Evolutionary conservation across 352 stramenopile species (phyloP), one percentile per base, ranked within the genome.

Genomic region (Achlya hypogyna): DNA sequence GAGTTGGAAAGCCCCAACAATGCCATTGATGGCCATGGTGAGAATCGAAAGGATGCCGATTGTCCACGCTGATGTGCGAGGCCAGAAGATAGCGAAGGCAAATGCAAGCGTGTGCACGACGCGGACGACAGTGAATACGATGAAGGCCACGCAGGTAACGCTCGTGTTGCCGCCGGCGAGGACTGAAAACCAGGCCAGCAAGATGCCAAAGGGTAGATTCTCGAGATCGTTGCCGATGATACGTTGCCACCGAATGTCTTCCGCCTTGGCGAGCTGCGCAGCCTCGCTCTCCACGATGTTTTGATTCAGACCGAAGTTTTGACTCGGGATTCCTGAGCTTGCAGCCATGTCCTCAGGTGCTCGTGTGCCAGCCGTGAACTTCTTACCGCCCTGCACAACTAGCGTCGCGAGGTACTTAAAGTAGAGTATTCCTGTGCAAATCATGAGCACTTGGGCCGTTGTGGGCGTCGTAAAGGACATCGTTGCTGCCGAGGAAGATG

Each of bases 151-250:
- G 51, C 69, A 72, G n/a, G 63, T 79, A 42, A 78, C 63, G 16
- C 1, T 10, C 8, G 78, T 63, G 23, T 73, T 77, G 65, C 74
- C 73, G 4, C 72, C 72, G 12, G 78, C 76, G 0, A 70, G 31
- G 34, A 86, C 78, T 8, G 73, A 73, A 8, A 20, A 22, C 59
- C 59, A 66, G 0, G 59, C 59, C 27, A 34, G 5, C 4, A 66
- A 56, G 43, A 66, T 38, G 2, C 59, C 59, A 59, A 88, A 60
- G 20, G 77, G 78, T 47, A 87, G 77, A 31, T 78, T 83, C 68
- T 87, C 78, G 32, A 84, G 60, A 49, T 87, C 78, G 71, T 87
- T 87, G 38, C 74, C 69, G 51, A 82, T 71, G 51, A 87, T 85
- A 28, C 75, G 72, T 28, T 79, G 78, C 76, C 78, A 87, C n/a